A percentile compares a stretch with the other conserved stretches of the same genome.
phyloP scores from a whole-genome alignment of 2,329 filamentous ascomycete species.

The Microsporum canis region DNA sequence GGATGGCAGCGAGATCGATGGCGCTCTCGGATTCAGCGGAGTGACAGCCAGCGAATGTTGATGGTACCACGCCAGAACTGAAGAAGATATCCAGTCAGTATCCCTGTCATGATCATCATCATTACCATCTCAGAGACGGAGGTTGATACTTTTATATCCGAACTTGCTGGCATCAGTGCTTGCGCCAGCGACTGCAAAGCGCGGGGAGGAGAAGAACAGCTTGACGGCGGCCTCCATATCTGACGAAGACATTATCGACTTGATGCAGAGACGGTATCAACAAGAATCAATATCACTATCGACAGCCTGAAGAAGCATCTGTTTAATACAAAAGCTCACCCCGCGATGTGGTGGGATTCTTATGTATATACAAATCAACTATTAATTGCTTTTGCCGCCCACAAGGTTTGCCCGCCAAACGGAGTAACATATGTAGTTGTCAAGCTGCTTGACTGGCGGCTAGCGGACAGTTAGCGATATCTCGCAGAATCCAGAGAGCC shows the following conservation, averaged over 20 bases:
- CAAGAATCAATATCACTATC: not conserved
- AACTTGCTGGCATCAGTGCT: slow-evolving; percentile 76
- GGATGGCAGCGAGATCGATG: slow-evolving; percentile 51
- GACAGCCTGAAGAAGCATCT: not conserved
- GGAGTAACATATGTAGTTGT: not conserved
- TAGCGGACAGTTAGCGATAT: too few relatives aligned
- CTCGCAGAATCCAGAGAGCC: too few relatives aligned
- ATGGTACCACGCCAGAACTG: slow-evolving; percentile 87
- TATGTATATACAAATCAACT: not conserved
- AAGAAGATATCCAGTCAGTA: not conserved
- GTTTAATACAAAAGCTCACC: not conserved
- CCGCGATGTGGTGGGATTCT: not conserved
- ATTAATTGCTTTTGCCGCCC: not conserved
- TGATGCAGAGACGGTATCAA: not conserved
- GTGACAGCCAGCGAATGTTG: slow-evolving; percentile 62
- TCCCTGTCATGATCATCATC: not conserved
- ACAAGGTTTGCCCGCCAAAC: not conserved
- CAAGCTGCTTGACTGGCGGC: not conserved
- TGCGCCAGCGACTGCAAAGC: slow-evolving; percentile 82
- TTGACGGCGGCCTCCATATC: slow-evolving; percentile 58
- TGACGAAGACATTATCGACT: slow-evolving; percentile 3
- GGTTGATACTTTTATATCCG: slow-evolving; percentile 67
- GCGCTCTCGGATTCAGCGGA: slow-evolving; percentile 66
- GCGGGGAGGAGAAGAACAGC: slow-evolving; percentile 66
- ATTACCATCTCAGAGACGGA: not conserved